Conservation (phyloP, 179 eudicot genomes). For the Vitellaria paradoxa region DNA sequence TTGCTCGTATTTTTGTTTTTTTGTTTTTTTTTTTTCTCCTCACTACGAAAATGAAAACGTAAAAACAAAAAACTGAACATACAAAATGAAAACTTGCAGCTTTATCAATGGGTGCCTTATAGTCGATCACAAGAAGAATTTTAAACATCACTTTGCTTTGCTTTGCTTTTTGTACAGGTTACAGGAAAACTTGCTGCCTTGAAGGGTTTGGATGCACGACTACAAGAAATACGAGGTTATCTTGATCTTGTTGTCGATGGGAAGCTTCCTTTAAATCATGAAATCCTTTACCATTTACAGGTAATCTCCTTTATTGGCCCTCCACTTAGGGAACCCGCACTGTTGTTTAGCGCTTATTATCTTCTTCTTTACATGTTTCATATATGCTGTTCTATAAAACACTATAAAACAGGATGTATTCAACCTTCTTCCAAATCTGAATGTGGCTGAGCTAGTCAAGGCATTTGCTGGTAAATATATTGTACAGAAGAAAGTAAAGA, state of each 20-base stretch:
- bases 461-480: conserved; percentile 62
- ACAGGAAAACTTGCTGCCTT: conserved; percentile 81
- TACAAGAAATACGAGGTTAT: conserved; percentile 59
- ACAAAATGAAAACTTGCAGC: not conserved
- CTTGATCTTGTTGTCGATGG: conserved; percentile 68
- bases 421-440: conserved; percentile 85
- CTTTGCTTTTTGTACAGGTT: conserved; percentile 35
- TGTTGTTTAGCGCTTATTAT: not conserved
- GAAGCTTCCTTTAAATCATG: conserved; percentile 75
- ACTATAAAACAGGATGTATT: conserved; percentile 83
- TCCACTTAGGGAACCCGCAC: not conserved
- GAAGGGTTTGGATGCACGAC: conserved; percentile 74
- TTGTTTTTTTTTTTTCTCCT: not conserved
- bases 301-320: conserved; percentile 22
- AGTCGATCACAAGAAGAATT: not conserved
- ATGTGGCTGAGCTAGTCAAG: conserved; percentile 66
- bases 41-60: too few species aligned
- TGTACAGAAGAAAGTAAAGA: not conserved
- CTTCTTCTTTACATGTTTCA: not conserved
- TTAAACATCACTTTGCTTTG: not conserved
- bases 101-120: not conserved
- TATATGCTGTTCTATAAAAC: not conserved
- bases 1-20: not conserved
- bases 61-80: too few species aligned
- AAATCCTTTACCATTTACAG: conserved; percentile 78